Evolutionary conservation across 495 filamentous ascomycete genomes (phyloP).

Genomic region (Gamarada debralockiae): DNA sequence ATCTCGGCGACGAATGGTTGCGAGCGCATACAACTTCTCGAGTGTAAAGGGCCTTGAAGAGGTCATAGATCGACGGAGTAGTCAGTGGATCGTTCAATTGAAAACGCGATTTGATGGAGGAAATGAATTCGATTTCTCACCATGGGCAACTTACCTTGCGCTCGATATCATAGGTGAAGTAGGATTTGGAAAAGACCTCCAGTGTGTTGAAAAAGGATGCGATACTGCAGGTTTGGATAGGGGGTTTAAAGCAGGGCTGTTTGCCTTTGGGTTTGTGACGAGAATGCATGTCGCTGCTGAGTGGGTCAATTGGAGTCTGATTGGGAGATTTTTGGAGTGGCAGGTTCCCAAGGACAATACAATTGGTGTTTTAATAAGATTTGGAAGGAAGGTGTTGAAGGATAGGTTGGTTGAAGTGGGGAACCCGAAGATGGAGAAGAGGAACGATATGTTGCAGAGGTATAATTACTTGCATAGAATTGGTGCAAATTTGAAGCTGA

Average conservation of each 20-base stretch:
- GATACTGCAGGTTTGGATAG: constrained; percentile 55
- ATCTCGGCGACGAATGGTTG: constrained; percentile 39
- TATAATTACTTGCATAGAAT: too few species aligned
- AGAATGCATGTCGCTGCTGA: constrained; percentile 52
- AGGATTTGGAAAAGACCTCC: constrained; percentile 58
- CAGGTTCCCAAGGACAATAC: constrained; percentile 47
- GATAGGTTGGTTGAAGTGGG: constrained; percentile 29
- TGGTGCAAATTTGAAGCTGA: too few species aligned
- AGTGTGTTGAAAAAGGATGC: constrained; percentile 53
- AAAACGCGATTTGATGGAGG: constrained; percentile 38
- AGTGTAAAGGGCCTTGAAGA: constrained; percentile 51
- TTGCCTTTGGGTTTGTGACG: constrained; percentile 43
- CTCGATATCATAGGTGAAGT: constrained; percentile 65
- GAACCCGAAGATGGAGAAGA: constrained; percentile 26
- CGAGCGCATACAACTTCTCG: constrained; percentile 44
- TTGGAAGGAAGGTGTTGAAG: constrained; percentile 33
- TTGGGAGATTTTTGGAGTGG: constrained; percentile 52
- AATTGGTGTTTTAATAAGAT: constrained; percentile 49
- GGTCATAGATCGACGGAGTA: constrained; percentile 40
- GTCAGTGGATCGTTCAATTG: constrained; percentile 40
- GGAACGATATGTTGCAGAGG: constrained; percentile 37
- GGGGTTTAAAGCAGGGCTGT: constrained; percentile 45
- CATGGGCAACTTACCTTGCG: constrained; percentile 48
- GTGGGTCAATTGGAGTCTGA: constrained; percentile 46
- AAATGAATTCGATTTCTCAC: constrained; percentile 45